A percentile compares a stretch with the other conserved stretches of the same genome.
phyloP scores from a whole-genome alignment of 108 stramenopile genomes.

The Fistulifera pelliculosa region DNA sequence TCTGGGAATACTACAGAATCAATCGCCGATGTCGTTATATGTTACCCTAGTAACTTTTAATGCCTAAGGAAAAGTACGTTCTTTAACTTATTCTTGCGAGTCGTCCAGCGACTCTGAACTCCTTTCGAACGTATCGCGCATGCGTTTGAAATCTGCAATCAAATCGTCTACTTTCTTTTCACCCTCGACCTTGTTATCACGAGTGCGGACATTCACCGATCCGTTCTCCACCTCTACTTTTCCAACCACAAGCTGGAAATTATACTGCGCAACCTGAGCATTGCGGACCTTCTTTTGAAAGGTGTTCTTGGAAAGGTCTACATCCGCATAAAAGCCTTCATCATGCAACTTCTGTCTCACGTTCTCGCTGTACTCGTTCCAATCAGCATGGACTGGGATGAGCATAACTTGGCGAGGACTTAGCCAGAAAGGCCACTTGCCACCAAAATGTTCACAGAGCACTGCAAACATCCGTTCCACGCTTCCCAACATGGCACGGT shows the following conservation, averaged over 20 bases:
- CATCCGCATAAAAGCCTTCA: slow-evolving; percentile 91
- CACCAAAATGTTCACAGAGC: slow-evolving; percentile 97
- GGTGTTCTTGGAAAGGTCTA: slow-evolving; percentile 85
- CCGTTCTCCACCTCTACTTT: slow-evolving; percentile 80
- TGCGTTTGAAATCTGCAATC: slow-evolving; percentile 59
- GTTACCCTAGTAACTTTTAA: no score
- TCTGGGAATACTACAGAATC: no score
- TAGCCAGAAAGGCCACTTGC: slow-evolving; percentile 99
- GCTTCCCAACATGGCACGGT: slow-evolving; percentile 98
- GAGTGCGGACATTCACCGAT: slow-evolving; percentile 87
- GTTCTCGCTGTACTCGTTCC: slow-evolving; percentile 69
- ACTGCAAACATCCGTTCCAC: slow-evolving; percentile 99
- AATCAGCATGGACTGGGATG: slow-evolving; percentile 89
- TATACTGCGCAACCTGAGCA: slow-evolving; percentile 95
- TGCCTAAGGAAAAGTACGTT: no score
- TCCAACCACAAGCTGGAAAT: slow-evolving; percentile 98
- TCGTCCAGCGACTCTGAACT: no score
- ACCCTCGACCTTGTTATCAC: slow-evolving; percentile 87
- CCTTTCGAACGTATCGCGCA: slow-evolving; percentile 13
- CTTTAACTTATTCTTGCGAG: no score
- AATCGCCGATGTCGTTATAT: no score
- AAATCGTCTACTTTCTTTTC: slow-evolving; percentile 86
- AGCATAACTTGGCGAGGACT: slow-evolving; percentile 97
- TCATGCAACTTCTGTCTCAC: slow-evolving; percentile 81
- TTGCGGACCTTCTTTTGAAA: slow-evolving; percentile 98